Evolutionary conservation across 1,284 basidiomycete species (phyloP), one percentile per base, ranked within the genome.

Genomic region (Neonothopanus nambi): DNA sequence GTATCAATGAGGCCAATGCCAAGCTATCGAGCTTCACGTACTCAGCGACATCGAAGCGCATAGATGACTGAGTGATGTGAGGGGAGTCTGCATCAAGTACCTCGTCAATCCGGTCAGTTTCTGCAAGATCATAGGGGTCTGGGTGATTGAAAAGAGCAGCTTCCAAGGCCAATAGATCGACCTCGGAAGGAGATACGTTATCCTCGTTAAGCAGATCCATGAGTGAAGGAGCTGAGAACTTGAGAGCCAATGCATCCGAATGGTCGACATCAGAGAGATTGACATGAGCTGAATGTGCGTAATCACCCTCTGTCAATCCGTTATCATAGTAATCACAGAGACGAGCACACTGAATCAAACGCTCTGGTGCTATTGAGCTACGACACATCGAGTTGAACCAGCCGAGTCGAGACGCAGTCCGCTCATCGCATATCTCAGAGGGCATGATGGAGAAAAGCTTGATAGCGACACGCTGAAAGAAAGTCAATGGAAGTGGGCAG

Each of bases 351-450:
- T 47, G 43, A 20, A 57, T 18, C 1, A 57, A 37, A 33, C 48
- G 52, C 18, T 66, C 59, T 0, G 62, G 62, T 13, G 56, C 57
- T 45, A 66, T 65, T 13, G 61, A 63, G 33, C 63, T 65, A 3
- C 59, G 49, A 15, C 57, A 57, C 3, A 59, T 61, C n/a, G 66
- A 56, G 57, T 65, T 66, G 45, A 64, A 61, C 62, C 63, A 65
- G 1, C 64, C 62, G 13, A 66, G 45, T 12, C 56, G 45, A n/a
- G 63, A 68, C 12, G 63, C 65, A 11, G 62, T 64, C 3, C 58
- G 55, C 38, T 67, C 63, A 55, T 68, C 63, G 41, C 65, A 66
- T 7, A 66, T 64, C 55, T 66, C 61, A 1, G 62, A 68, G 1
- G 63, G 64, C 3, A 61, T 57, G 35, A 67, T 63, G 2, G 61